Conservation (phyloP, 176 grass and related monocot species). For the Bolboschoenus planiculmis region DNA sequence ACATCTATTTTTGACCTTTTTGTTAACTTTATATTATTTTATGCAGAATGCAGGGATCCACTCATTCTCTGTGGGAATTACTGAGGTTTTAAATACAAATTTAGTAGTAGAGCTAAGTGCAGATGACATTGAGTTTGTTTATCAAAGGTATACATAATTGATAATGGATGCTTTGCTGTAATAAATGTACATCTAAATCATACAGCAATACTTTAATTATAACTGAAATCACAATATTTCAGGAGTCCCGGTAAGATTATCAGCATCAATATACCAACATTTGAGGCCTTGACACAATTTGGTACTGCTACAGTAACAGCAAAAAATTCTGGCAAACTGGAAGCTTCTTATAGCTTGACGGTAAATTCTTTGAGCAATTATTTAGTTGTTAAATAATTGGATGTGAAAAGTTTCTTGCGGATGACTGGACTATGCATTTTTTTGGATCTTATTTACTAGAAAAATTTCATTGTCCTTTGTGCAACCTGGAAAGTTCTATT, state of each 20-base stretch:
- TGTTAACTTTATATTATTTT: not conserved
- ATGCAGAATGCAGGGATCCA: constrained; percentile 57
- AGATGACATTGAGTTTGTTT: constrained; percentile 84
- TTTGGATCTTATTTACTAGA: not conserved
- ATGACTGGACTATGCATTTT: not conserved
- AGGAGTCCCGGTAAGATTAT: constrained; percentile 86
- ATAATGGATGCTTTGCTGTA: constrained; percentile 1
- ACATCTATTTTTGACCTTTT: not conserved
- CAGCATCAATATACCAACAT: constrained; percentile 45
- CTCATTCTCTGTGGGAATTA: constrained; percentile 73
- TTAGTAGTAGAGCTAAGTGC: constrained; percentile 75
- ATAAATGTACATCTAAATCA: not conserved
- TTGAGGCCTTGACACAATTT: constrained; percentile 84
- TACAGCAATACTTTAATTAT: not conserved
- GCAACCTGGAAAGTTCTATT: not conserved
- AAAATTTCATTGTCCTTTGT: not conserved
- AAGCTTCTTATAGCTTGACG: constrained; percentile 93
- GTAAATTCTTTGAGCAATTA: constrained; percentile 28
- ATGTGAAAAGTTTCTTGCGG: not conserved
- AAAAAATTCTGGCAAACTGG: constrained; percentile 71
- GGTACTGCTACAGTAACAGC: constrained; percentile 49
- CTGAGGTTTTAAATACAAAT: constrained; percentile 56
- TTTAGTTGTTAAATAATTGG: not conserved
- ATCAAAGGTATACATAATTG: constrained; percentile 57
- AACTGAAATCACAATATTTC: constrained; percentile 14